Evolutionary conservation across 192 early-diverging fungal genomes (phyloP).

Genomic region (Kappamyces sp.): DNA sequence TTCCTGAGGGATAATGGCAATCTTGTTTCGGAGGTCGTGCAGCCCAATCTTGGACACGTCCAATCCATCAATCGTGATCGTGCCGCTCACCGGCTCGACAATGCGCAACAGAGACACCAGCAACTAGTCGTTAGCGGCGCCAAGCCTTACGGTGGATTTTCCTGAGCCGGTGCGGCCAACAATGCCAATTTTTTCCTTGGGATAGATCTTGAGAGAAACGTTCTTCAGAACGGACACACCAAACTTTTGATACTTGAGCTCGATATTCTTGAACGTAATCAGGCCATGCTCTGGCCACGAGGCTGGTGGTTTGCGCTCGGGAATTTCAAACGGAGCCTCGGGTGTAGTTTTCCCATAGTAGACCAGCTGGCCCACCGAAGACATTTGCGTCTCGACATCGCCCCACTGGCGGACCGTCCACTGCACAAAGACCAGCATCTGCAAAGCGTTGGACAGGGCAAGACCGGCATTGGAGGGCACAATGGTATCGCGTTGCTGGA

Average conservation of each 20-base stretch:
- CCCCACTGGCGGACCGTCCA: constrained; percentile 54
- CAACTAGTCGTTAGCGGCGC: constrained; percentile 24
- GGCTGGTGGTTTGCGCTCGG: constrained; percentile 27
- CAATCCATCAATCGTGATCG: constrained; percentile 67
- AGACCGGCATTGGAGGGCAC: constrained; percentile 54
- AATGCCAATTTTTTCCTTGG: constrained; percentile 80
- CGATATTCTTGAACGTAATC: constrained; percentile 63
- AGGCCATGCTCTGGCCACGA: constrained; percentile 21
- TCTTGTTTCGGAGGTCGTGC: constrained; percentile 55
- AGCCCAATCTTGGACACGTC: constrained; percentile 64
- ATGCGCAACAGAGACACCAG: constrained; percentile 41
- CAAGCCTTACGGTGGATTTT: constrained; percentile 17
- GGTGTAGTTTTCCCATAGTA: constrained; percentile 44
- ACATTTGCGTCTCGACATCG: constrained; percentile 56
- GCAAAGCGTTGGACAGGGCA: constrained; percentile 59
- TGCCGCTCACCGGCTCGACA: constrained; percentile 40
- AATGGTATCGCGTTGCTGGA: constrained; percentile 25
- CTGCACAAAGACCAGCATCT: constrained; percentile 60
- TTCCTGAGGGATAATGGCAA: constrained; percentile 89
- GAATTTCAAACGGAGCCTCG: constrained; percentile 43
- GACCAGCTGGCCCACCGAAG: constrained; percentile 52
- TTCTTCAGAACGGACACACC: constrained; percentile 68
- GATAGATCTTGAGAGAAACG: constrained; percentile 63
- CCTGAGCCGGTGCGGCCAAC: constrained; percentile 64
- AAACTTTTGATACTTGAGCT: constrained; percentile 58